These are phyloP conservation scores for Chaetomium strumarium DNA, from an alignment of 2,329 filamentous ascomycete genomes.

Conservation along the genomic window DNA sequence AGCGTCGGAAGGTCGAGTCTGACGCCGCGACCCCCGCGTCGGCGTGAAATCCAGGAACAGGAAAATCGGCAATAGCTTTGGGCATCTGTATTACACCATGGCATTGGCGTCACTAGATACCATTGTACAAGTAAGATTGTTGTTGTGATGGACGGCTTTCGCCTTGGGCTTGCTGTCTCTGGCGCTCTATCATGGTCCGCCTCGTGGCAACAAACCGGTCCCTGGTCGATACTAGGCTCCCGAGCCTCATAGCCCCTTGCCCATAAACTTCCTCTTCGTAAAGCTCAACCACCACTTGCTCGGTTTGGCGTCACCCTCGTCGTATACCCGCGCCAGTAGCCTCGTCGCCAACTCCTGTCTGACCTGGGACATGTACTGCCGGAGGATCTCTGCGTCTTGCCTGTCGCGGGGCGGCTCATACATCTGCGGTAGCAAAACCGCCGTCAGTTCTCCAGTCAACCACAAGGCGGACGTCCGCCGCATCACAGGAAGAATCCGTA, in stretches of 20 bases:
- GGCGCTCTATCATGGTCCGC: conserved; percentile 1
- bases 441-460: no score
- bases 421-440: conserved; percentile 46
- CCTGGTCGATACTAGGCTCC: not conserved
- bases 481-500: conserved; percentile 26
- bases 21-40: conserved; percentile 12
- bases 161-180: not conserved
- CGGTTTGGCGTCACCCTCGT: conserved; percentile 65
- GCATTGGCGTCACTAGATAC: conserved; percentile 7
- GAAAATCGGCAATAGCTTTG: not conserved
- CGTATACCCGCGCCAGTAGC: conserved; percentile 81
- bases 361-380: conserved; percentile 87
- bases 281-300: conserved; percentile 98
- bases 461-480: no score
- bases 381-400: conserved; percentile 81
- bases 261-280: conserved; percentile 99
- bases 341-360: conserved; percentile 83
- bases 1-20: conserved; percentile 44
- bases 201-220: not conserved
- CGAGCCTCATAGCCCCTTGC: conserved; percentile 80
- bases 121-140: not conserved
- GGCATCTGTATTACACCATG: not conserved
- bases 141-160: not conserved
- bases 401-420: conserved; percentile 84
- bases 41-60: not conserved